phyloP scores from a whole-genome alignment of 1,284 basidiomycete species.

The Leccinum subfulvum region DNA sequence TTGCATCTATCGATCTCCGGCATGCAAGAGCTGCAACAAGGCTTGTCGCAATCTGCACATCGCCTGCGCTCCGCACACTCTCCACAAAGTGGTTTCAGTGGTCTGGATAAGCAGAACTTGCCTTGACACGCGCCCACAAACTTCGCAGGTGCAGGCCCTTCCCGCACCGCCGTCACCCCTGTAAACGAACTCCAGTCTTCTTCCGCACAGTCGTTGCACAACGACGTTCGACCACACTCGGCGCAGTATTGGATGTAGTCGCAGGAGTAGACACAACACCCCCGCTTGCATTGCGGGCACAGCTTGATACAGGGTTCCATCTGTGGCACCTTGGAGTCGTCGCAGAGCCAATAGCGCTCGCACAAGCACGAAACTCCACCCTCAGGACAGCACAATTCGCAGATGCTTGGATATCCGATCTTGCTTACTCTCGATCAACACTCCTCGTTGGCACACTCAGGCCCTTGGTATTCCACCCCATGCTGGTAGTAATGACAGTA shows the following conservation, averaged over 20 bases:
- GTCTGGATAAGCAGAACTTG: background rate
- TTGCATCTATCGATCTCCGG: no score
- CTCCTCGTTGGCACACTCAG: background rate
- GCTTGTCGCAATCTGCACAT: no score
- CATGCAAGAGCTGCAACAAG: no score
- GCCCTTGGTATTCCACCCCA: background rate
- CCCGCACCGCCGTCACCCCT: background rate
- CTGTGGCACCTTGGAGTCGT: constrained; percentile 18
- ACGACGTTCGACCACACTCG: constrained; percentile 19
- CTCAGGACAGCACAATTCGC: constrained; percentile 14
- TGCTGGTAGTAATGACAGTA: background rate
- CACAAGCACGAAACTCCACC: constrained; percentile 25
- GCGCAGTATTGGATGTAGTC: constrained; percentile 23
- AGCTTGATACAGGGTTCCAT: constrained; percentile 9
- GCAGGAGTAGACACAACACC: constrained; percentile 22
- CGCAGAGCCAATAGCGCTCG: constrained; percentile 23
- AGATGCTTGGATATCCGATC: background rate
- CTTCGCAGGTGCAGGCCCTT: background rate
- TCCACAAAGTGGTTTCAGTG: background rate
- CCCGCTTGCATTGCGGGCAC: constrained; percentile 18
- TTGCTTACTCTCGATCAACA: background rate
- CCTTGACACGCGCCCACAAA: background rate
- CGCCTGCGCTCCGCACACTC: no score
- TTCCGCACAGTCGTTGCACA: constrained; percentile 25
- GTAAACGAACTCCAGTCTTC: constrained; percentile 17